phyloP scores from a whole-genome alignment of 176 grass and related monocot genomes.

The Raddia distichophylla region DNA sequence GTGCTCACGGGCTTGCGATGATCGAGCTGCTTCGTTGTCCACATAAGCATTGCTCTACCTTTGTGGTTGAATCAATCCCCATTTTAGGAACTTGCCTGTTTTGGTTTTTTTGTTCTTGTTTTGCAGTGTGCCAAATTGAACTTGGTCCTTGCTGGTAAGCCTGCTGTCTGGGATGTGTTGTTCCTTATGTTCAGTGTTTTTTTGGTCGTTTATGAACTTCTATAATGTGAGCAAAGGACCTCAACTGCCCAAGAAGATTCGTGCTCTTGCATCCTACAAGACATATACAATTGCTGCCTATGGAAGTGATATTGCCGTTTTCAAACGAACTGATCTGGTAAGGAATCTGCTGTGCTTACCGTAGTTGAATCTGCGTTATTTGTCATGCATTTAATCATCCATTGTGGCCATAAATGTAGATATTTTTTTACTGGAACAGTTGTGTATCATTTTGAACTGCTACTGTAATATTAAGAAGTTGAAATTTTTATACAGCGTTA shows the following conservation, averaged over 20 bases:
- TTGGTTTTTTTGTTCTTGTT: conserved; percentile 31
- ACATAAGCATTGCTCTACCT: background rate
- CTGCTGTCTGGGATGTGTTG: background rate
- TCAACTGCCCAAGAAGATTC: conserved; percentile 94
- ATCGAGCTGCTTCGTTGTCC: background rate
- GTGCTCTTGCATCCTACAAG: conserved; percentile 84
- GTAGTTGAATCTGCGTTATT: background rate
- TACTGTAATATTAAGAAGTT: background rate
- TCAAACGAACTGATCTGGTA: conserved; percentile 83
- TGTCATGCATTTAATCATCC: background rate
- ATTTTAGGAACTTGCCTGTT: conserved; percentile 11
- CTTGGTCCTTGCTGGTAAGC: conserved; percentile 83
- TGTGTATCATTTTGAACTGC: conserved; percentile 14
- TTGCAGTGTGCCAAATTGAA: conserved; percentile 96
- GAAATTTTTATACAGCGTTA: background rate
- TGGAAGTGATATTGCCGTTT: conserved; percentile 82
- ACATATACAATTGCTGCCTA: conserved; percentile 88
- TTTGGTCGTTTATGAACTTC: background rate
- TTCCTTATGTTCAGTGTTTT: background rate
- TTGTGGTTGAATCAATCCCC: background rate
- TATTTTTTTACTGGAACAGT: background rate
- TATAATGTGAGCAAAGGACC: conserved; percentile 58
- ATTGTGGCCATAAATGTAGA: background rate
- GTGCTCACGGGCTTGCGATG: background rate
- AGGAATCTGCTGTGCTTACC: background rate